These are phyloP conservation scores for Magnaporthiopsis incrustans DNA, from an alignment of 2,329 filamentous ascomycete genomes.

Conservation along the genomic window DNA sequence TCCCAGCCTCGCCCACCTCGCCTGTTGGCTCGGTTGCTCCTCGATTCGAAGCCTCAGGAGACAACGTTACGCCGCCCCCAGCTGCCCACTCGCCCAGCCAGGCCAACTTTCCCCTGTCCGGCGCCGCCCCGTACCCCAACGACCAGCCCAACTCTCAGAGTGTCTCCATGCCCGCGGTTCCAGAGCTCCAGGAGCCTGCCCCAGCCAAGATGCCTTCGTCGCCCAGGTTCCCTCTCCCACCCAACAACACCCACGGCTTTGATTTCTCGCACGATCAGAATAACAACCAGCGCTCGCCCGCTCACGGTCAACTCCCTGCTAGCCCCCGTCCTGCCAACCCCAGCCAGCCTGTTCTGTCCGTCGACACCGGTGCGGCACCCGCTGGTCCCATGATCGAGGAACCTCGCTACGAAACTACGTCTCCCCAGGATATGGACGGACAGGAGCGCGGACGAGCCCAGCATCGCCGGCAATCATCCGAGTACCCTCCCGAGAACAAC, in stretches of 20 bases:
- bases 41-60: constrained; percentile 3
- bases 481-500: constrained; percentile 17
- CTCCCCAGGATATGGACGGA: constrained; percentile 13
- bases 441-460: constrained; percentile 13
- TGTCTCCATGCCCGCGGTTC: constrained; percentile 17
- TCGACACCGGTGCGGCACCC: constrained; percentile 5
- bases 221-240: constrained; percentile 15
- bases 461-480: constrained; percentile 19
- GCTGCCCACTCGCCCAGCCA: background rate
- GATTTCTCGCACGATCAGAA: constrained; percentile 7
- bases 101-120: constrained; percentile 17
- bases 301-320: constrained; percentile 7
- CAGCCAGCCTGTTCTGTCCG: constrained; percentile 5
- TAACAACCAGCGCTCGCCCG: constrained; percentile 9
- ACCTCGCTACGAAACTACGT: constrained; percentile 18
- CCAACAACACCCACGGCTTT: background rate
- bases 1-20: constrained; percentile 22
- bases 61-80: constrained; percentile 1
- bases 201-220: constrained; percentile 17
- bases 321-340: constrained; percentile 9
- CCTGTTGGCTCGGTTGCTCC: background rate
- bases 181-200: constrained; percentile 29
- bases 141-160: constrained; percentile 18
- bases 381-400: constrained; percentile 17
- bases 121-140: constrained; percentile 28